phyloP scores from a whole-genome alignment of 495 filamentous ascomycete species.

The Penicillium pulvis region DNA sequence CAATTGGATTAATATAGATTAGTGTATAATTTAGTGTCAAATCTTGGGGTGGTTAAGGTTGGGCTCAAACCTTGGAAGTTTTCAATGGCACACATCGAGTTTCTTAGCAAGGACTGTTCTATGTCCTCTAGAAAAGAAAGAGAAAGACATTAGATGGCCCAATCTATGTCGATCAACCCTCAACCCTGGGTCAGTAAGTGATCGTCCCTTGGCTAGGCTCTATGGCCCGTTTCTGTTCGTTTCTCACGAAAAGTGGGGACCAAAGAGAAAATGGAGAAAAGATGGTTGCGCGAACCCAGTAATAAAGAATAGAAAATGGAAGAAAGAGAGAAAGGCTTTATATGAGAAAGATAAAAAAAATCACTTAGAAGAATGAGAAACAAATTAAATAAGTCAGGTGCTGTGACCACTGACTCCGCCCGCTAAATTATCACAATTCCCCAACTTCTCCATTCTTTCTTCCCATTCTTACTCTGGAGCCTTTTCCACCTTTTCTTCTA shows the following conservation, averaged over 20 bases:
- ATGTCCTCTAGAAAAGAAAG: no score
- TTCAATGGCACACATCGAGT: no score
- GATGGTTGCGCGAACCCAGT: not conserved
- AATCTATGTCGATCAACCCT: not conserved
- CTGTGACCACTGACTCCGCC: conserved; percentile 16
- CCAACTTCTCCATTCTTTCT: conserved; percentile 6
- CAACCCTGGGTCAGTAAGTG: conserved; percentile 1
- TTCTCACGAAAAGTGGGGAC: conserved; percentile 1
- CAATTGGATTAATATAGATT: not conserved
- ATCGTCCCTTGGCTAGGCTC: conserved; percentile 7
- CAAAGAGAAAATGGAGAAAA: conserved; percentile 1
- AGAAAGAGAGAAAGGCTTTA: not conserved
- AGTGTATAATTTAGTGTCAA: no score
- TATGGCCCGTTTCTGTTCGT: conserved; percentile 3
- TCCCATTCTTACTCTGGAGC: conserved; percentile 1
- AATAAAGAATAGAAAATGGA: conserved; percentile 1
- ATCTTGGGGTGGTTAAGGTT: no score
- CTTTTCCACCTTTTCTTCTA: conserved; percentile 11
- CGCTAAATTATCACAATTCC: conserved; percentile 10
- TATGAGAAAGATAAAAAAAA: not conserved
- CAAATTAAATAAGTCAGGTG: conserved; percentile 18
- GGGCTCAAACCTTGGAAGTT: no score
- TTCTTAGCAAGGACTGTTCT: no score
- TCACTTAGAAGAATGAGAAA: not conserved
- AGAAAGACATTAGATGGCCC: not conserved